Conservation (phyloP, 805 yeast genomes). For the Candida hungchunana region DNA sequence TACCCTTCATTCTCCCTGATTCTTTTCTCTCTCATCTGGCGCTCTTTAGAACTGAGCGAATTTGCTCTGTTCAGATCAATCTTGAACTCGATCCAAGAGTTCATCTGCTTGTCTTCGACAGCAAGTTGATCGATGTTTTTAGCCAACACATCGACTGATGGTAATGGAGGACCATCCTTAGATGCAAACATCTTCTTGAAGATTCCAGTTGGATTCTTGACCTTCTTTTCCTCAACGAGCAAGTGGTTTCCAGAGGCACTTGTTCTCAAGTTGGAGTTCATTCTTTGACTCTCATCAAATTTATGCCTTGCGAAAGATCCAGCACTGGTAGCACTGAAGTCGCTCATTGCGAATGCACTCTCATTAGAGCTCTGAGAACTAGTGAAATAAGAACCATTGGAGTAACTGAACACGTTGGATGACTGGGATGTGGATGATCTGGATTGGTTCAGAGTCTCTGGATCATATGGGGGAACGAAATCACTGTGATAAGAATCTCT, state of each 20-base stretch:
- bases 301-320: conserved; percentile 79
- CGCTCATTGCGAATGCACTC: conserved; percentile 45
- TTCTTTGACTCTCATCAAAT: conserved; percentile 35
- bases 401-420: conserved; percentile 29
- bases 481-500: conserved; percentile 14
- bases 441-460: conserved; percentile 28
- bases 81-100: conserved; percentile 48
- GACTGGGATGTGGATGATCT: conserved; percentile 21
- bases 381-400: conserved; percentile 44
- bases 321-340: conserved; percentile 85
- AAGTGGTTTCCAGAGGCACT: conserved; percentile 28
- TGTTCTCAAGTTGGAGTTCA: conserved; percentile 13
- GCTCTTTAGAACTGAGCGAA: conserved; percentile 63
- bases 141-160: conserved; percentile 20
- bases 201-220: conserved; percentile 16
- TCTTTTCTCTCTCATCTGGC: conserved; percentile 63
- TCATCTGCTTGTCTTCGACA: conserved; percentile 37
- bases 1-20: conserved; percentile 57
- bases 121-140: conserved; percentile 14
- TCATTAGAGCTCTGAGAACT: conserved; percentile 41
- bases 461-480: conserved; percentile 30
- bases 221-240: conserved; percentile 22
- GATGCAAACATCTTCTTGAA: conserved; percentile 18
- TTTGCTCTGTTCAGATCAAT: conserved; percentile 69
- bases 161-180: conserved; percentile 27